A percentile compares a stretch with the other conserved stretches of the same genome.
phyloP scores from a whole-genome alignment of 495 filamentous ascomycete genomes.

The Endocarpon pusillum region DNA sequence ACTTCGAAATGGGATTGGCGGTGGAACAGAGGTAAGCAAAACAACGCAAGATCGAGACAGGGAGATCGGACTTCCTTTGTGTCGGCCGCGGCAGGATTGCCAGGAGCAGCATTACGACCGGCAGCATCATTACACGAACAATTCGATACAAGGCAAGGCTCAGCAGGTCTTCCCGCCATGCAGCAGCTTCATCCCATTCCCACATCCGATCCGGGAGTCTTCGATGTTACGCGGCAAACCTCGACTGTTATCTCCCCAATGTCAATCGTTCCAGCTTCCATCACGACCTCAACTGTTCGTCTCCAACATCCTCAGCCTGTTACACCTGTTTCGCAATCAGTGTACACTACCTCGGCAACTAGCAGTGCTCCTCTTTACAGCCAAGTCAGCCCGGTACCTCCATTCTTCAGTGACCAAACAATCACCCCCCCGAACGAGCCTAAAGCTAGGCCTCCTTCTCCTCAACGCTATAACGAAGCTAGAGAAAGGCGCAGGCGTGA shows the following conservation, averaged over 20 bases:
- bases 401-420: no score
- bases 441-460: background rate
- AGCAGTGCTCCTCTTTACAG: slow-evolving; percentile 15
- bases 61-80: slow-evolving; percentile 5
- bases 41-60: slow-evolving; percentile 24
- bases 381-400: background rate
- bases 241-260: slow-evolving; percentile 27
- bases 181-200: slow-evolving; percentile 39
- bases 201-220: slow-evolving; percentile 41
- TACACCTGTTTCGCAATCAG: slow-evolving; percentile 34
- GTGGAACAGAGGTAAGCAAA: slow-evolving; percentile 32
- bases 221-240: slow-evolving; percentile 32
- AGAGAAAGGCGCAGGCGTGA: background rate
- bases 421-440: background rate
- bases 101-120: slow-evolving; percentile 21
- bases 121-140: slow-evolving; percentile 13
- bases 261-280: slow-evolving; percentile 26
- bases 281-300: slow-evolving; percentile 30
- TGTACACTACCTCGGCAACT: slow-evolving; percentile 28
- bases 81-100: slow-evolving; percentile 15
- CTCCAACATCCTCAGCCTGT: slow-evolving; percentile 41
- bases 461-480: background rate
- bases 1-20: slow-evolving; percentile 38
- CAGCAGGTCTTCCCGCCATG: slow-evolving; percentile 16
- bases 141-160: slow-evolving; percentile 12